Evolutionary conservation across 176 grass and related monocot species (phyloP).

Genomic region (Oryza nivara): DNA sequence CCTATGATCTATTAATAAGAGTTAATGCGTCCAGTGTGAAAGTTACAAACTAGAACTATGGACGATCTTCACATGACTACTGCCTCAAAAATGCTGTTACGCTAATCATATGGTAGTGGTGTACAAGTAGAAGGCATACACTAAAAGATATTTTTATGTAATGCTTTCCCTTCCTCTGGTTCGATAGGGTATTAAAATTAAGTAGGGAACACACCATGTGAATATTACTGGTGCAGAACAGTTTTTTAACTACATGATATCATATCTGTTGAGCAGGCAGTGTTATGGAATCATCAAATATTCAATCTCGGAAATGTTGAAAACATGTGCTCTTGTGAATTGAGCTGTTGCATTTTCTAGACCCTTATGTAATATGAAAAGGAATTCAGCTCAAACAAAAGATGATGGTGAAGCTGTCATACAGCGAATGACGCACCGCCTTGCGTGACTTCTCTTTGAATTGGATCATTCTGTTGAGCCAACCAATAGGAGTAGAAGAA

Average conservation of each 20-base stretch:
- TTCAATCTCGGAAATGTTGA: background rate
- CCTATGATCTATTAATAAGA: background rate
- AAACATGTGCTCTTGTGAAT: conserved; percentile 24
- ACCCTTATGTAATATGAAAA: background rate
- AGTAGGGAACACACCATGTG: background rate
- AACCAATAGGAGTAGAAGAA: conserved; percentile 93
- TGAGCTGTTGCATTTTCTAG: background rate
- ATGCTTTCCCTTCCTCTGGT: conserved; percentile 8
- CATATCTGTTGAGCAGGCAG: conserved; percentile 14
- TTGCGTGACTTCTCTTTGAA: conserved; percentile 99
- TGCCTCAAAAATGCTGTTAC: conserved; percentile 1
- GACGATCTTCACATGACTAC: conserved; percentile 19
- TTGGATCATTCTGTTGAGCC: conserved; percentile 98
- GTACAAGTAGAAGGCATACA: background rate
- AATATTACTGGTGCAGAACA: conserved; percentile 14
- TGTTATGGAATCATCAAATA: conserved; percentile 3
- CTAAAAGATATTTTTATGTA: conserved; percentile 11
- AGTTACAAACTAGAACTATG: background rate
- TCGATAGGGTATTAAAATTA: conserved; percentile 19
- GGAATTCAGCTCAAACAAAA: conserved; percentile 36
- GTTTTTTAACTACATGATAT: background rate
- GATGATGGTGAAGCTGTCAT: conserved; percentile 63
- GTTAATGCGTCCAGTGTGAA: conserved; percentile 24
- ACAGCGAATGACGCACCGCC: conserved; percentile 96
- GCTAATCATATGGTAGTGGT: background rate